A percentile compares a stretch with the other conserved stretches of the same genome.
Conservation (phyloP, 306 rosid species). For the Oxytropis ochrocephala region DNA sequence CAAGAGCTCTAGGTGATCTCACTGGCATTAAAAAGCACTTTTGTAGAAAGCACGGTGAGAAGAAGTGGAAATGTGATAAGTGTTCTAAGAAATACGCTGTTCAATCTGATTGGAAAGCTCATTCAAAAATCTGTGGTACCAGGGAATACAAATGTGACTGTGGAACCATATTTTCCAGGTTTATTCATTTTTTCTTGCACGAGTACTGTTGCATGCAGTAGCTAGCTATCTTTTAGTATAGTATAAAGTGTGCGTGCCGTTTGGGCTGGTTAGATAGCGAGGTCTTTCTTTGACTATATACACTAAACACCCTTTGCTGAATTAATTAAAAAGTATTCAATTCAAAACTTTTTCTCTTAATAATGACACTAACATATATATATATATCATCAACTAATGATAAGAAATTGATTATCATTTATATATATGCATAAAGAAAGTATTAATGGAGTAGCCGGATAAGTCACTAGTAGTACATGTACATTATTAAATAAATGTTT, state of each 20-base stretch:
- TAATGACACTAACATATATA: neutral
- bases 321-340: slow-evolving; percentile 1
- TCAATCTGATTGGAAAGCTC: slow-evolving; percentile 93
- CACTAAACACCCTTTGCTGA: neutral
- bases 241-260: slow-evolving; percentile 9
- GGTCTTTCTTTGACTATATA: slow-evolving; percentile 17
- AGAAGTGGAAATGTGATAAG: slow-evolving; percentile 88
- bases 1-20: slow-evolving; percentile 80
- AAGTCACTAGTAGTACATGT: neutral
- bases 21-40: slow-evolving; percentile 91
- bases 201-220: slow-evolving; percentile 2
- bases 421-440: neutral
- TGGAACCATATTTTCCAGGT: slow-evolving; percentile 93
- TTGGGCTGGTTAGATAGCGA: neutral
- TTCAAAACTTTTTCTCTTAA: neutral
- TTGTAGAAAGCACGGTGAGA: slow-evolving; percentile 81
- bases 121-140: slow-evolving; percentile 74
- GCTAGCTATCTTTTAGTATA: neutral
- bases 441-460: neutral
- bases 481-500: neutral
- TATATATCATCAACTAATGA: neutral
- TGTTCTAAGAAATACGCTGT: slow-evolving; percentile 91
- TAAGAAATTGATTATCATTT: neutral
- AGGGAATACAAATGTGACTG: slow-evolving; percentile 89
- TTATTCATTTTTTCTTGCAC: neutral